Conservation (phyloP, 345 rosid genomes). For the Erodium maritimum region DNA sequence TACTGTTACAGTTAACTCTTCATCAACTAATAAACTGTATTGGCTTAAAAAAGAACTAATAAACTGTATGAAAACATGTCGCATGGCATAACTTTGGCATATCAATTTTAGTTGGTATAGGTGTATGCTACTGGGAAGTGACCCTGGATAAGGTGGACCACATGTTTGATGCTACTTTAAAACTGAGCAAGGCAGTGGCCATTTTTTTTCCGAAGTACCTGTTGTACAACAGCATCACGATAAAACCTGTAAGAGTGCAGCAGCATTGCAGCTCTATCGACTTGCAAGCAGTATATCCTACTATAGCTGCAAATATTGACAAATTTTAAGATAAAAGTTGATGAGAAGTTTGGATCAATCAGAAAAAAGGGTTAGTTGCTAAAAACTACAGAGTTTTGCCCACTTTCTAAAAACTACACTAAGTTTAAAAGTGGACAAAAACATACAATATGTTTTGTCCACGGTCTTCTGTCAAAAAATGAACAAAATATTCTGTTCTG, state of each 20-base stretch:
- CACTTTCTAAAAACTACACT: too few species aligned
- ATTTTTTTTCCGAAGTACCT: slow-evolving; percentile 30
- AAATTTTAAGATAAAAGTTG: not conserved
- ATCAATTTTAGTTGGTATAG: not conserved
- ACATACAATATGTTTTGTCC: too few species aligned
- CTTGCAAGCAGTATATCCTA: slow-evolving; percentile 95
- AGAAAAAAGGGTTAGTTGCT: too few species aligned
- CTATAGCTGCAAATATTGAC: slow-evolving; percentile 63
- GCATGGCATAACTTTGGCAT: not conserved
- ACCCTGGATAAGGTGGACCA: not conserved
- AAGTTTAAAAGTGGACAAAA: too few species aligned
- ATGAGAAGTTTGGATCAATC: slow-evolving; percentile 1
- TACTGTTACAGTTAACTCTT: not conserved
- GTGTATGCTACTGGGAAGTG: not conserved
- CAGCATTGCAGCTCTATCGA: slow-evolving; percentile 92
- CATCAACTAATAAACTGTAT: not conserved
- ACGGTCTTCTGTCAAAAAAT: too few species aligned
- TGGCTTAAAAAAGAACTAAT: too few species aligned
- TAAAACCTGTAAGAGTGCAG: slow-evolving; percentile 85
- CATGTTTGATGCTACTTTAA: not conserved
- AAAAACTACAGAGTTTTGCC: too few species aligned
- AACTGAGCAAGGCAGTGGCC: not conserved
- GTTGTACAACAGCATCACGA: slow-evolving; percentile 90
- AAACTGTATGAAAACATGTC: not conserved
- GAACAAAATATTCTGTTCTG: too few species aligned